phyloP scores from a whole-genome alignment of 2,329 filamentous ascomycete genomes.

The Trichoderma oligosporum region DNA sequence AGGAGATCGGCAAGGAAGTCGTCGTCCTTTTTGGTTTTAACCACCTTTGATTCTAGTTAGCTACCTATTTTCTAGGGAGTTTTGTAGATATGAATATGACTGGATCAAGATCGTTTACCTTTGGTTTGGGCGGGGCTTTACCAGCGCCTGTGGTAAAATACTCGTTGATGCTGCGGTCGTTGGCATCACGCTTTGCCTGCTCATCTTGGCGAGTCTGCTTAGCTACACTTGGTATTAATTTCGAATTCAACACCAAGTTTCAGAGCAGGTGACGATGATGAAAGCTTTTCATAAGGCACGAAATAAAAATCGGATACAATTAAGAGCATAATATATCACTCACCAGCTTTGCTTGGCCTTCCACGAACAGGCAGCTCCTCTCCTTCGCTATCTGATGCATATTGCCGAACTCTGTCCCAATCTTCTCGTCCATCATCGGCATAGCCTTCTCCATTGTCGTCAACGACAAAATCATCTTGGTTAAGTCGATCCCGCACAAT shows the following conservation, averaged over 20 bases:
- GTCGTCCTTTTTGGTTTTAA: constrained; percentile 81
- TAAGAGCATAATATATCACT: constrained; percentile 21
- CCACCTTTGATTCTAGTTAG: constrained; percentile 47
- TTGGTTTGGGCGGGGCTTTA: constrained; percentile 68
- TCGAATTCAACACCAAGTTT: not conserved
- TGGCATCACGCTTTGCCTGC: constrained; percentile 76
- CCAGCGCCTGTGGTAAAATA: constrained; percentile 81
- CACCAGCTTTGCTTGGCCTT: constrained; percentile 51
- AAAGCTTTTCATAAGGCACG: too few relatives aligned
- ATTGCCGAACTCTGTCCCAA: constrained; percentile 70
- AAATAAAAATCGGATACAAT: not conserved
- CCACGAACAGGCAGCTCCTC: constrained; percentile 37
- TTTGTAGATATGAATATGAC: too few relatives aligned
- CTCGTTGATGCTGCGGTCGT: constrained; percentile 87
- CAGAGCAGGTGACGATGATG: too few relatives aligned
- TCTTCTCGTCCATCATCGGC: constrained; percentile 95
- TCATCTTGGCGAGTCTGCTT: constrained; percentile 89
- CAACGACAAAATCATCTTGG: constrained; percentile 95
- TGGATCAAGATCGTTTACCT: constrained; percentile 52
- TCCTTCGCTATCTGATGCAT: constrained; percentile 70
- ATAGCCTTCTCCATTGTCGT: constrained; percentile 96
- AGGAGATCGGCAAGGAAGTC: constrained; percentile 82
- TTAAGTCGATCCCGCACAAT: constrained; percentile 85
- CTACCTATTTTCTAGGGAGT: not conserved
- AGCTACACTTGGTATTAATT: constrained; percentile 43